Evolutionary conservation across 805 yeast species (phyloP).

Genomic region (Saccharomycopsis amapae): DNA sequence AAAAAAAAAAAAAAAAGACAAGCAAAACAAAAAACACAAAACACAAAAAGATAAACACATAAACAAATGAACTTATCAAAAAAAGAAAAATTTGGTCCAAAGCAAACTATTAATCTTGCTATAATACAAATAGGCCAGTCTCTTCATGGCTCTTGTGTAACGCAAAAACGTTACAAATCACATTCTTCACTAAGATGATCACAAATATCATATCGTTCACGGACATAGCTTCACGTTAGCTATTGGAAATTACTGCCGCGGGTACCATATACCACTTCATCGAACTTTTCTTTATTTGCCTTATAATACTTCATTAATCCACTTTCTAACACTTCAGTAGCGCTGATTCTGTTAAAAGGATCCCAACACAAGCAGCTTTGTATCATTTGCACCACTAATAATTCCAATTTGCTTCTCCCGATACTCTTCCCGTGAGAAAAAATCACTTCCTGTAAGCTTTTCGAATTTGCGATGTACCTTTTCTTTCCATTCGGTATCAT

Average conservation of each 20-base stretch:
- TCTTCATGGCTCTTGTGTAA: no score
- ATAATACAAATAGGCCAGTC: no score
- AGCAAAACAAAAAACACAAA: neutral
- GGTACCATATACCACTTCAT: no score
- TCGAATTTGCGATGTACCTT: conserved; percentile 2
- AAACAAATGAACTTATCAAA: neutral
- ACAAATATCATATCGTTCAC: no score
- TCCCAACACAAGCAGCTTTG: conserved; percentile 20
- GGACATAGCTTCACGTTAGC: no score
- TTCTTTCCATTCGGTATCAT: conserved; percentile 2
- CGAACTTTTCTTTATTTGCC: no score
- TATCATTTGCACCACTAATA: neutral
- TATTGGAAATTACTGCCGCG: no score
- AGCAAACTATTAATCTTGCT: no score
- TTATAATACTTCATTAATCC: conserved; percentile 5
- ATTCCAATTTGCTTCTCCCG: neutral
- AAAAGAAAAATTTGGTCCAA: no score
- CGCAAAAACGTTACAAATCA: no score
- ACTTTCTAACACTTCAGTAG: conserved; percentile 4
- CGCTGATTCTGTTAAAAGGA: conserved; percentile 30
- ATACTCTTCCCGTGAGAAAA: no score
- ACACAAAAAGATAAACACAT: neutral
- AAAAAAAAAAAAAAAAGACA: neutral
- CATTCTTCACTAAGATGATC: no score
- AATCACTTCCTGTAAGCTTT: neutral